phyloP scores from a whole-genome alignment of 176 grass and related monocot species.

The Carex pumila region DNA sequence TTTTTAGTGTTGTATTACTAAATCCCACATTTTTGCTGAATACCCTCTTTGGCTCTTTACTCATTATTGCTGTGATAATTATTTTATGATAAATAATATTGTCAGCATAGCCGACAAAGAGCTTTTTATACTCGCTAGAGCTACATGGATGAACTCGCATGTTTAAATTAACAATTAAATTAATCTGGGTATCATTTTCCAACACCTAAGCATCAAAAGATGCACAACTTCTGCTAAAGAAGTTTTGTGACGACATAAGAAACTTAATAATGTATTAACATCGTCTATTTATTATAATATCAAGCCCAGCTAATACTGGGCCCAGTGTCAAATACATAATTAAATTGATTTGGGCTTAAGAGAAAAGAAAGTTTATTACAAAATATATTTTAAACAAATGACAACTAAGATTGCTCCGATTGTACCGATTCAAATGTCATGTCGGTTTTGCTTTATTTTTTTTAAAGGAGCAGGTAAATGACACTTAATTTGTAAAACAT shows the following conservation, averaged over 20 bases:
- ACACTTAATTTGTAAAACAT: not conserved
- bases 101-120: not conserved
- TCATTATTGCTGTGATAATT: not conserved
- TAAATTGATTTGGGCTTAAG: not conserved
- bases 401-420: not conserved
- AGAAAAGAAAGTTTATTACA: not conserved
- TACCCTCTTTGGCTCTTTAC: not conserved
- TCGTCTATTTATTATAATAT: not conserved
- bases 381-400: not conserved
- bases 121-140: not conserved
- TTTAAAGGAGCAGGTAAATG: not conserved
- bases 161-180: not conserved
- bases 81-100: not conserved
- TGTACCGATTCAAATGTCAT: slow-evolving; percentile 11
- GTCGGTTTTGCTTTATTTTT: not conserved
- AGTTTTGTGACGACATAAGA: not conserved
- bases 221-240: not conserved
- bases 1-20: not conserved
- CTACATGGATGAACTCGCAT: not conserved
- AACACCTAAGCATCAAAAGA: not conserved
- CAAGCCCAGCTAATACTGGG: slow-evolving; percentile 1
- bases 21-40: not conserved
- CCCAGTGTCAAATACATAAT: not conserved
- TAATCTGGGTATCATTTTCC: not conserved
- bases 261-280: not conserved